A percentile compares a stretch with the other conserved stretches of the same genome.
These are phyloP conservation scores for Pulveroboletus ravenelii DNA, from an alignment of 768 basidiomycete species.

Conservation along the genomic window DNA sequence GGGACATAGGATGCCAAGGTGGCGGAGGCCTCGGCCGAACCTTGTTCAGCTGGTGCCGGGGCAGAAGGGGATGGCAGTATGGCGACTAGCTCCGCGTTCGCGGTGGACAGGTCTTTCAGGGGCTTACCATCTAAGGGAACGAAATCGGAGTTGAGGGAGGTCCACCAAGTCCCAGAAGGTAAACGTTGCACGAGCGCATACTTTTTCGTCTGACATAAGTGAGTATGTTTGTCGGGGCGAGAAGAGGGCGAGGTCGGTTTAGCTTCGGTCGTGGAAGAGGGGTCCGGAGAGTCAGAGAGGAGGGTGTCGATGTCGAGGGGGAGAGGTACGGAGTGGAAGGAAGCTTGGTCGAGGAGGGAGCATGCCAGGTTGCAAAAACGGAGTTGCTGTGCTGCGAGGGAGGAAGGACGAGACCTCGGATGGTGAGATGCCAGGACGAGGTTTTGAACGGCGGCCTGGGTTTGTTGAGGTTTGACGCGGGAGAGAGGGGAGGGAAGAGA, in stretches of 20 bases:
- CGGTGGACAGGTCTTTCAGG: slow-evolving; percentile 52
- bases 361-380: slow-evolving; percentile 72
- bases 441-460: slow-evolving; percentile 58
- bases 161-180: slow-evolving; percentile 75
- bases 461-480: not conserved
- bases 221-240: slow-evolving; percentile 28
- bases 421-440: slow-evolving; percentile 66
- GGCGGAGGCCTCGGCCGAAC: slow-evolving; percentile 22
- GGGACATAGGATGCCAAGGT: slow-evolving; percentile 58
- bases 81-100: slow-evolving; percentile 71
- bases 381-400: slow-evolving; percentile 63
- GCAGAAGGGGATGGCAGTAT: slow-evolving; percentile 60
- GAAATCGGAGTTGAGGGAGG: slow-evolving; percentile 54
- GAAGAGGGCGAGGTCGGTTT: slow-evolving; percentile 10
- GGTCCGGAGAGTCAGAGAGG: slow-evolving; percentile 28
- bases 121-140: slow-evolving; percentile 35
- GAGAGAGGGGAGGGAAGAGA: slow-evolving; percentile 19
- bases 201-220: slow-evolving; percentile 36
- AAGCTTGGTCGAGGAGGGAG: slow-evolving; percentile 68
- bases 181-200: slow-evolving; percentile 80
- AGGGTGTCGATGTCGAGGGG: slow-evolving; percentile 45
- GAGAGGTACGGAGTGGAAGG: slow-evolving; percentile 42
- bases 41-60: slow-evolving; percentile 29
- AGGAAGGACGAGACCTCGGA: slow-evolving; percentile 58
- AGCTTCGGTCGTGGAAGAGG: slow-evolving; percentile 22